Conservation (phyloP, 83 land plant species). For the Picea abies region DNA sequence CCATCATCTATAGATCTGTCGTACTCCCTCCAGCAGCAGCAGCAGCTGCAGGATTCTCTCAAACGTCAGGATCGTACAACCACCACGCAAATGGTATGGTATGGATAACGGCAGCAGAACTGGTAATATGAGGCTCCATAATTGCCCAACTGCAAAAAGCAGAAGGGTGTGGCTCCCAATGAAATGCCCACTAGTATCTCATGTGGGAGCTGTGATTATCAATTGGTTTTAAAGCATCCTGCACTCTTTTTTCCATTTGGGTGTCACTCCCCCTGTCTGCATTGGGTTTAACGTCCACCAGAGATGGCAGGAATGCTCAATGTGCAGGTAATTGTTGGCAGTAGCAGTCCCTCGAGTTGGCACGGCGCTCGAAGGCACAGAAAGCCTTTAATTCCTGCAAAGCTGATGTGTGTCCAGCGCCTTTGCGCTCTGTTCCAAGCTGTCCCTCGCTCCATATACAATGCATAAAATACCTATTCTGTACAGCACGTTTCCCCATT, state of each 20-base stretch:
- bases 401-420: not conserved
- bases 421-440: not conserved
- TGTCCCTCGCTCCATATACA: not conserved
- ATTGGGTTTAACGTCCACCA: not conserved
- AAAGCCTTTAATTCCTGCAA: conserved; percentile 1
- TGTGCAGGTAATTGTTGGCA: not conserved
- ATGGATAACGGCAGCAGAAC: too few relatives aligned
- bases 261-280: not conserved
- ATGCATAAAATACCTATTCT: not conserved
- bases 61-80: too few relatives aligned
- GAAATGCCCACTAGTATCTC: too few relatives aligned
- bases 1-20: too few relatives aligned
- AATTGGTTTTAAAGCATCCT: not conserved
- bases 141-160: too few relatives aligned
- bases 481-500: not conserved
- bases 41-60: too few relatives aligned
- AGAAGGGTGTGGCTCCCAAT: too few relatives aligned
- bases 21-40: too few relatives aligned
- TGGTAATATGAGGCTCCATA: too few relatives aligned
- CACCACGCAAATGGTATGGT: too few relatives aligned
- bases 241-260: not conserved
- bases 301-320: not conserved
- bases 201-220: not conserved
- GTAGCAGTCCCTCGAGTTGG: not conserved
- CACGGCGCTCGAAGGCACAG: conserved; percentile 9